Conservation (phyloP, 2,329 filamentous ascomycete species). For the Trichoderma koningiopsis region DNA sequence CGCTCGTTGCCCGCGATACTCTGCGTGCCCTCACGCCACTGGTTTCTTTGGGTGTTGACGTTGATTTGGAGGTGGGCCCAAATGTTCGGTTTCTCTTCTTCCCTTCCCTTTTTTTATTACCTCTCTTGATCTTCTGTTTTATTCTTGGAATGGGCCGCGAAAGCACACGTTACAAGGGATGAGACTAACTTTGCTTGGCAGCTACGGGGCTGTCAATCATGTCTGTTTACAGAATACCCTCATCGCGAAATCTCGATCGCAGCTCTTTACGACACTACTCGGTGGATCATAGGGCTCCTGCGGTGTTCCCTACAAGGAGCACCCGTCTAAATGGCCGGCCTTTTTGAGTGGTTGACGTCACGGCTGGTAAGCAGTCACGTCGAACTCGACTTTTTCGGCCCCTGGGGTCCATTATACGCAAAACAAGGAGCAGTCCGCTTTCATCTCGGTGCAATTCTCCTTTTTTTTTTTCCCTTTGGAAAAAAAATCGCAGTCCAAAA, state of each 20-base stretch:
- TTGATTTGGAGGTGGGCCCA: constrained; percentile 6
- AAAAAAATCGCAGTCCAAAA: background rate
- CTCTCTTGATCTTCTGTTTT: background rate
- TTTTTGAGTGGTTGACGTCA: constrained; percentile 33
- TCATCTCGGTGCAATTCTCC: constrained; percentile 3
- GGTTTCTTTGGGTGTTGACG: background rate
- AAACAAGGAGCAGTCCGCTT: constrained; percentile 1
- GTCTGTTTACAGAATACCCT: constrained; percentile 32
- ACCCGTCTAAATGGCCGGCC: background rate
- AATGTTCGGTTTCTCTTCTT: background rate
- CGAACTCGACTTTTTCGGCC: constrained; percentile 4
- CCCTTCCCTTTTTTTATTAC: background rate
- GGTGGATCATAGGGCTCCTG: constrained; percentile 23
- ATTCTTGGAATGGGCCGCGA: background rate
- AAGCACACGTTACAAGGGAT: background rate
- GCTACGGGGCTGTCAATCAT: background rate
- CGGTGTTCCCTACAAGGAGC: constrained; percentile 4
- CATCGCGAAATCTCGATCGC: constrained; percentile 38
- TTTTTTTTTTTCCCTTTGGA: background rate
- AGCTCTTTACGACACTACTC: constrained; percentile 27
- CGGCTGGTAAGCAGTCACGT: constrained; percentile 24
- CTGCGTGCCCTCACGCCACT: background rate
- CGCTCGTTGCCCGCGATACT: constrained; percentile 10
- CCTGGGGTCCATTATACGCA: constrained; percentile 1
- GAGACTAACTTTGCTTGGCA: background rate